phyloP scores from a whole-genome alignment of 257 asterid genomes.

The Buddleja alternifolia region DNA sequence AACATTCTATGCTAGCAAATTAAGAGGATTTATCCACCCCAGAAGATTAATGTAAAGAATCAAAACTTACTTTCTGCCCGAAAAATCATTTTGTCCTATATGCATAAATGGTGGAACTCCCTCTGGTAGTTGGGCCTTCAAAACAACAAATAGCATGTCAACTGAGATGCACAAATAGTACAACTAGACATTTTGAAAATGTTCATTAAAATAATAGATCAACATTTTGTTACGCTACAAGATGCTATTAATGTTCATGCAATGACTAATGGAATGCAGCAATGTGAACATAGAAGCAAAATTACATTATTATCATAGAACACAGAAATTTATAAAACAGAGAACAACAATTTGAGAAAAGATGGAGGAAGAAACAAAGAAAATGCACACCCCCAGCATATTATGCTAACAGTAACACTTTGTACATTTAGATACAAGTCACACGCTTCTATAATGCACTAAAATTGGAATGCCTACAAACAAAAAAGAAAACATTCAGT shows the following conservation, averaged over 20 bases:
- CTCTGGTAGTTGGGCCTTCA: constrained; percentile 58
- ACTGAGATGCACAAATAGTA: constrained; percentile 24
- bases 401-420: not conserved
- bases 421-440: not conserved
- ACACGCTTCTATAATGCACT: not conserved
- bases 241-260: not conserved
- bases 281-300: constrained; percentile 10
- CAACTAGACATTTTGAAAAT: constrained; percentile 16
- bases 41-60: constrained; percentile 11
- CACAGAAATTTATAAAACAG: constrained; percentile 7
- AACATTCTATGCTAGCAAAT: not conserved
- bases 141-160: constrained; percentile 33
- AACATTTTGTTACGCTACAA: constrained; percentile 13
- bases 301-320: not conserved
- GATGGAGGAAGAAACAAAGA: not conserved
- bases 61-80: constrained; percentile 62
- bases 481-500: not conserved
- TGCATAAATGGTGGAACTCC: constrained; percentile 59
- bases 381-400: not conserved
- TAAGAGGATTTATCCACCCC: not conserved
- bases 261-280: not conserved
- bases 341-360: constrained; percentile 10
- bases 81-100: constrained; percentile 62
- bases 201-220: constrained; percentile 5
- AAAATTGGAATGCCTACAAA: constrained; percentile 1